Evolutionary conservation across 805 yeast genomes (phyloP).

Genomic region (Blastobotrys mokoenaii): DNA sequence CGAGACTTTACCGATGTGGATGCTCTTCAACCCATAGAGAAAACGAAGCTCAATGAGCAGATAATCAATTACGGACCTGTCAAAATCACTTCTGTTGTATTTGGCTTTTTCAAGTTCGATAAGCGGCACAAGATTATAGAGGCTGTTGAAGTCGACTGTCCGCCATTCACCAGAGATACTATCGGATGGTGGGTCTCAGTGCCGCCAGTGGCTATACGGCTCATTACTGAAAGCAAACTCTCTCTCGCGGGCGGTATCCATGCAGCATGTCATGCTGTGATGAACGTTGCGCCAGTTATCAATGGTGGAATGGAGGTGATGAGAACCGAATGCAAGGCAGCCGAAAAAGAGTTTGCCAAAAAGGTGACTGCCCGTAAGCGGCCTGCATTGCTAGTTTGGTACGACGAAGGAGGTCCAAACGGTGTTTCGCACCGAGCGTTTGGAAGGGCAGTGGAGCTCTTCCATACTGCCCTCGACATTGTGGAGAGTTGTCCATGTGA

Average conservation of each 20-base stretch:
- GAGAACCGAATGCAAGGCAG: slow-evolving; percentile 92
- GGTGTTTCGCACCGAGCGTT: slow-evolving; percentile 77
- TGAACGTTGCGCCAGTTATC: slow-evolving; percentile 71
- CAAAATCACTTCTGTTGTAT: slow-evolving; percentile 64
- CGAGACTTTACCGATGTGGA: slow-evolving; percentile 92
- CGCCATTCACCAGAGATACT: slow-evolving; percentile 61
- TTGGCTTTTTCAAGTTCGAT: slow-evolving; percentile 88
- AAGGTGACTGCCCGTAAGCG: slow-evolving; percentile 63
- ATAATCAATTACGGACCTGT: slow-evolving; percentile 47
- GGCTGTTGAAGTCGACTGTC: slow-evolving; percentile 85
- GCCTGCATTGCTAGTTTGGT: slow-evolving; percentile 80
- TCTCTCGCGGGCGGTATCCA: slow-evolving; percentile 89
- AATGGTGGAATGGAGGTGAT: slow-evolving; percentile 62
- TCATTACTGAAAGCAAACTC: slow-evolving; percentile 48
- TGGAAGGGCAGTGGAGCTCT: slow-evolving; percentile 61
- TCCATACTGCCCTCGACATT: slow-evolving; percentile 46
- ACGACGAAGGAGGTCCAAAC: slow-evolving; percentile 85
- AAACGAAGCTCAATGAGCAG: neutral
- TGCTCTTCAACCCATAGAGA: slow-evolving; percentile 6
- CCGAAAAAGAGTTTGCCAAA: slow-evolving; percentile 87
- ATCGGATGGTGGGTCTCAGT: slow-evolving; percentile 92
- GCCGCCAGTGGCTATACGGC: slow-evolving; percentile 53
- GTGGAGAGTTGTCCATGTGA: slow-evolving; percentile 54
- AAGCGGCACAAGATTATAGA: slow-evolving; percentile 73
- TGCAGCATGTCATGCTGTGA: slow-evolving; percentile 87